A percentile compares a stretch with the other conserved stretches of the same genome.
Conservation (phyloP, 352 stramenopile genomes). For the Globisporangium canariense region DNA sequence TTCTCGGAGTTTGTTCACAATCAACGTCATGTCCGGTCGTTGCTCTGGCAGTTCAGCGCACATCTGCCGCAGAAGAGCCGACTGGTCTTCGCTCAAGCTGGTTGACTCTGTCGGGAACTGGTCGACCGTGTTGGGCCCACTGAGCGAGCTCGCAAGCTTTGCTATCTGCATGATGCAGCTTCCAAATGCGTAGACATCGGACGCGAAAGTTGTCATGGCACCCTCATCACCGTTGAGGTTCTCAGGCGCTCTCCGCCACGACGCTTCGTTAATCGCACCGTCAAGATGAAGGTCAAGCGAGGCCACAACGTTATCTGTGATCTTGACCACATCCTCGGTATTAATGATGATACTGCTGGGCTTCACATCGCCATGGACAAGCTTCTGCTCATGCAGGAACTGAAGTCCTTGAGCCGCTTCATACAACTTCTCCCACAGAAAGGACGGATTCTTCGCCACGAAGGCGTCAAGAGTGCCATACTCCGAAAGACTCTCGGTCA, state of each 20-base stretch:
- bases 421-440: conserved; percentile 5
- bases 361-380: neutral
- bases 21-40: neutral
- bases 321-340: neutral
- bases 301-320: conserved; percentile 2
- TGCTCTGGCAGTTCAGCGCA: conserved; percentile 1
- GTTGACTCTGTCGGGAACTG: neutral
- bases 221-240: neutral
- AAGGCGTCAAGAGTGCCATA: neutral
- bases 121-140: neutral
- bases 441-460: neutral
- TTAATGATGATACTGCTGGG: neutral
- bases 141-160: neutral
- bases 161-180: neutral
- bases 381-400: conserved; percentile 3
- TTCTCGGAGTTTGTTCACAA: neutral
- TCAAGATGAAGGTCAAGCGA: neutral
- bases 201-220: neutral
- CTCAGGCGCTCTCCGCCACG: neutral
- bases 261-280: neutral
- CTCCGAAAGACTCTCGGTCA: neutral
- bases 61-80: conserved; percentile 3
- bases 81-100: conserved; percentile 2
- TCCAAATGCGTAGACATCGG: conserved; percentile 7
- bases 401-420: conserved; percentile 7